phyloP scores from a whole-genome alignment of 257 asterid genomes.

The Penstemon davidsonii region DNA sequence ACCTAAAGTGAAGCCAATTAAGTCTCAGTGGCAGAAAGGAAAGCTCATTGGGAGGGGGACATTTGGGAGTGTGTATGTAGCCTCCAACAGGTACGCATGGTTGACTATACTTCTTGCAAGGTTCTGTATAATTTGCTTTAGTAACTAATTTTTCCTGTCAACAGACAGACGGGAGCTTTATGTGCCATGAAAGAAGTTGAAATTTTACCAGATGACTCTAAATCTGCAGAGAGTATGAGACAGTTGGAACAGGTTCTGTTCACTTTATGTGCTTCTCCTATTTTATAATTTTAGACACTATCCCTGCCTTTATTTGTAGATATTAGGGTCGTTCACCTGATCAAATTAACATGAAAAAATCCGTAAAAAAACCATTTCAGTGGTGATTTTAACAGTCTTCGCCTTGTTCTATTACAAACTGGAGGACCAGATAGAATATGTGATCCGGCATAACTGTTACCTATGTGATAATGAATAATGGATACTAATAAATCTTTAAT shows the following conservation, averaged over 20 bases:
- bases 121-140: background rate
- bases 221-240: constrained; percentile 75
- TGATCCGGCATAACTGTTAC: constrained; percentile 1
- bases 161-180: constrained; percentile 89
- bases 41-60: constrained; percentile 95
- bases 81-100: constrained; percentile 70
- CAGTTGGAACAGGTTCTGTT: constrained; percentile 77
- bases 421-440: too few relatives aligned
- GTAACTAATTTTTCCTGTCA: constrained; percentile 16
- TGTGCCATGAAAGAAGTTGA: constrained; percentile 99
- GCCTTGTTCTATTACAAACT: too few relatives aligned
- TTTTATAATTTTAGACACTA: too few relatives aligned
- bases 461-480: background rate
- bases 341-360: too few relatives aligned
- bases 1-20: constrained; percentile 47
- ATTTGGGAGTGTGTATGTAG: constrained; percentile 85
- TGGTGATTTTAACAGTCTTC: too few relatives aligned
- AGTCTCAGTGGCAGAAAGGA: constrained; percentile 83
- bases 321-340: too few relatives aligned
- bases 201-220: constrained; percentile 73
- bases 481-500: background rate
- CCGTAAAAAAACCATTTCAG: too few relatives aligned
- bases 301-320: too few relatives aligned
- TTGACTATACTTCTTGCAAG: background rate
- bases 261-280: background rate